phyloP scores from a whole-genome alignment of 495 filamentous ascomycete species.

The Usnea hakonensis region DNA sequence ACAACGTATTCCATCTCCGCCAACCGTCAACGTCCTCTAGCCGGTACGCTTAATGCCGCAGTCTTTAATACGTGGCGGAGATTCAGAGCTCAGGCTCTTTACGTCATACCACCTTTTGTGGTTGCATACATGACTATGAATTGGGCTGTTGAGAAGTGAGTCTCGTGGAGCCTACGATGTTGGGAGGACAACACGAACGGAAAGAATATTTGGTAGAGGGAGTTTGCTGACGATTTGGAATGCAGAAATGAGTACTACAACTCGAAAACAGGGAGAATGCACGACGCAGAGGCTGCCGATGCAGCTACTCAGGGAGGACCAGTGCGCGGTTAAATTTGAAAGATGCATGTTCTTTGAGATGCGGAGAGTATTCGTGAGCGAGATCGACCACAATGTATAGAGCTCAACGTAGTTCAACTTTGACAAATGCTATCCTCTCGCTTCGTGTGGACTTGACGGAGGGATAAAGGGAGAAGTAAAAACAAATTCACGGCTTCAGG shows the following conservation, averaged over 20 bases:
- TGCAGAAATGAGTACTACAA: constrained; percentile 83
- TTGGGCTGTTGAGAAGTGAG: constrained; percentile 80
- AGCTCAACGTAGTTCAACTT: neutral
- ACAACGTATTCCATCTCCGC: constrained; percentile 53
- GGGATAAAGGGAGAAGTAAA: too few species aligned
- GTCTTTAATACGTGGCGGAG: constrained; percentile 58
- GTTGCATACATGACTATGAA: constrained; percentile 69
- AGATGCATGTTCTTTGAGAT: neutral
- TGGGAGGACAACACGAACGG: neutral
- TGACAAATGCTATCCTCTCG: neutral
- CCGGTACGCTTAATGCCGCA: constrained; percentile 52
- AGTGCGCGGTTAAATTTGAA: constrained; percentile 20
- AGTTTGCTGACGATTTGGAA: neutral
- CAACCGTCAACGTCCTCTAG: constrained; percentile 59
- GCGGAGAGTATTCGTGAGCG: neutral
- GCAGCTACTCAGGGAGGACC: constrained; percentile 28
- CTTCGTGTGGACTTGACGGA: too few species aligned
- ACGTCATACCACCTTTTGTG: constrained; percentile 70
- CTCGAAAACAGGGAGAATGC: constrained; percentile 75
- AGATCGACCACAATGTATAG: constrained; percentile 3
- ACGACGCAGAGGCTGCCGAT: constrained; percentile 42
- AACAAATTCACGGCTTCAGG: neutral
- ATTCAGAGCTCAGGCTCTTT: constrained; percentile 63
- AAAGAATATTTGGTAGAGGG: constrained; percentile 3
- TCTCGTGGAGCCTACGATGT: constrained; percentile 6